phyloP scores from a whole-genome alignment of 805 yeast genomes.

The Spathaspora hagerdaliae region DNA sequence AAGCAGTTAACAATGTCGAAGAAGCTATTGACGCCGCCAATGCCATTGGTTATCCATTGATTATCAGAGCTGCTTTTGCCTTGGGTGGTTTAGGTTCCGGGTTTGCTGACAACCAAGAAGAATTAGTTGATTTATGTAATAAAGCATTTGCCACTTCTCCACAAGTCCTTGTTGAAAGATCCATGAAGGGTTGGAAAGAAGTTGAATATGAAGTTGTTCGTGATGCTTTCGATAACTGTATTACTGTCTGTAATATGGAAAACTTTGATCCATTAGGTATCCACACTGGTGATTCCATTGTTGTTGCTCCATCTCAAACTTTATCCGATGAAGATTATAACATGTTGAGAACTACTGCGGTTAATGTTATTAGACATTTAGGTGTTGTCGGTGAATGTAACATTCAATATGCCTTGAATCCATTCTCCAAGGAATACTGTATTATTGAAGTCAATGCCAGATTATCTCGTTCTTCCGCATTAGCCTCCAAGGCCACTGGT shows the following conservation, averaged over 20 bases:
- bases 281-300: conserved; percentile 98
- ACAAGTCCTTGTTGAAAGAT: conserved; percentile 90
- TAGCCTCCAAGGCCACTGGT: conserved; percentile 98
- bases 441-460: conserved; percentile 98
- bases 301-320: conserved; percentile 98
- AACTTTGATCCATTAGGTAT: conserved; percentile 98
- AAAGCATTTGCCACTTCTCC: conserved; percentile 95
- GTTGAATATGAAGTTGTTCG: conserved; percentile 98
- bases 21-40: conserved; percentile 85
- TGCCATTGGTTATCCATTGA: conserved; percentile 89
- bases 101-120: conserved; percentile 84
- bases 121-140: conserved; percentile 78
- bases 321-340: conserved; percentile 94
- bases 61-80: conserved; percentile 96
- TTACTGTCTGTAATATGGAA: conserved; percentile 99
- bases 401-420: conserved; percentile 94
- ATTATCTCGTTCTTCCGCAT: conserved; percentile 96
- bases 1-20: conserved; percentile 72
- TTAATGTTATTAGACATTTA: conserved; percentile 91
- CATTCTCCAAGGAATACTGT: conserved; percentile 90
- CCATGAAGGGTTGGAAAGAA: conserved; percentile 99
- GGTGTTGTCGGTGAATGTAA: conserved; percentile 99
- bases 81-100: conserved; percentile 98
- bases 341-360: conserved; percentile 97
- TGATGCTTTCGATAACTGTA: conserved; percentile 95